Evolutionary conservation across 805 yeast species (phyloP), one percentile per base, ranked within the genome.

Genomic region (Phaffomyces opuntiae): DNA sequence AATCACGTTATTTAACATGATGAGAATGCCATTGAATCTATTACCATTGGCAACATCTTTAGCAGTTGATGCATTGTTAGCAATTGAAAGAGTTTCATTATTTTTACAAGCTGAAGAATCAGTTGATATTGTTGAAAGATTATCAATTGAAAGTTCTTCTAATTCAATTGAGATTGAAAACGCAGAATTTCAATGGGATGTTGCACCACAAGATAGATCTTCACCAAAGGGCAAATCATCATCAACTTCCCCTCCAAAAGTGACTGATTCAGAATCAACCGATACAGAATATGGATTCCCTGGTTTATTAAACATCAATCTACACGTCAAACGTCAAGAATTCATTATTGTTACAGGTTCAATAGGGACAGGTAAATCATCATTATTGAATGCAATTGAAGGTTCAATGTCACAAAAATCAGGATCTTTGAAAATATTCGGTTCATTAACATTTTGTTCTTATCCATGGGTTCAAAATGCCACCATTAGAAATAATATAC

Each of bases 401-500:
- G 95, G 95, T 0, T 73, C 77, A 36, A 85, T 87, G 87, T 68
- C 70, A 16, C 74, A 74, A 52, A 64, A 63, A 0, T 38, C 55
- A 0, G 96, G 96, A 36, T 44, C 57, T 0, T 68, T 83, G 3
- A 62, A 64, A 34, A 67, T 78, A 7, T 70, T 72, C 51, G 90
- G 91, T 2, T 65, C 55, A 54, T 74, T 75, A 19, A 62, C 73
- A 13, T 62, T 69, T 46, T 77, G 81, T 49, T 86, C 90, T 19
- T 74, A 75, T 38, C 91, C 90, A 16, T 87, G 96, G 96, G 78
- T 87, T 37, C 90, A 84, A 56, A 87, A 87, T 63, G 79, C 85
- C 3, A 83, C 95, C 0, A 80, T 87, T 26, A 75, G 76, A 56
- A 88, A 83, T 16, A 87, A 87, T 57, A 85, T 87, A 44, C 42